Conservation (phyloP, 176 grass and related monocot genomes). For the Eleusine coracana region DNA sequence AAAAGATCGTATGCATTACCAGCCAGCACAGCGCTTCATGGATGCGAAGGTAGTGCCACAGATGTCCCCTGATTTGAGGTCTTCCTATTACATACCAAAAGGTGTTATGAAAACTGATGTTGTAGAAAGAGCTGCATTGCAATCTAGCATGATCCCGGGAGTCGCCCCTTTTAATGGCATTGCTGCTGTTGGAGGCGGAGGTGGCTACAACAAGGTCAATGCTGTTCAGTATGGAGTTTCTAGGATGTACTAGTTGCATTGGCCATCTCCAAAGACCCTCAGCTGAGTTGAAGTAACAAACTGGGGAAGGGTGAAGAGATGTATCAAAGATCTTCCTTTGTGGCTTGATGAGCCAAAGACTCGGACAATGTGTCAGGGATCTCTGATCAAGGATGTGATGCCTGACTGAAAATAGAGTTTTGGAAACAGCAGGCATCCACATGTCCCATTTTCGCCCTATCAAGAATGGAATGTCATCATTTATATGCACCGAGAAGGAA, state of each 20-base stretch:
- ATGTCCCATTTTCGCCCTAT: slow-evolving; percentile 22
- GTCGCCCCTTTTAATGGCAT: slow-evolving; percentile 73
- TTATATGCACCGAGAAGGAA: slow-evolving; percentile 34
- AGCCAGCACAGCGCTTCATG: slow-evolving; percentile 61
- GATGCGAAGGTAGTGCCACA: slow-evolving; percentile 57
- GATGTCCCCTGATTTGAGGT: slow-evolving; percentile 57
- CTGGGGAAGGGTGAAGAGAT: background rate
- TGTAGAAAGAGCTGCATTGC: slow-evolving; percentile 44
- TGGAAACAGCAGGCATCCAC: background rate
- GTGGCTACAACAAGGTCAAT: slow-evolving; percentile 64
- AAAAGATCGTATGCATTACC: slow-evolving; percentile 57
- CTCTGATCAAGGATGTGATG: slow-evolving; percentile 18
- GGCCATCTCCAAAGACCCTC: slow-evolving; percentile 31
- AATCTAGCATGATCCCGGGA: slow-evolving; percentile 65
- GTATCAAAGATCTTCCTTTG: slow-evolving; percentile 14
- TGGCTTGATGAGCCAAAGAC: slow-evolving; percentile 23
- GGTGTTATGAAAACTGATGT: slow-evolving; percentile 53
- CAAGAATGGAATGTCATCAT: background rate
- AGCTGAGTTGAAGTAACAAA: slow-evolving; percentile 38
- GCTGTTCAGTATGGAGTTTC: slow-evolving; percentile 76
- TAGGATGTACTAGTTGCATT: slow-evolving; percentile 73
- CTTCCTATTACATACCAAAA: slow-evolving; percentile 61
- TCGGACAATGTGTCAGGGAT: slow-evolving; percentile 3
- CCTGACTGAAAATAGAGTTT: slow-evolving; percentile 13
- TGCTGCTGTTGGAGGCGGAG: slow-evolving; percentile 59